Evolutionary conservation across 148 eudicot species (phyloP), one percentile per base, ranked within the genome.

Genomic region (Silene uniflora): DNA sequence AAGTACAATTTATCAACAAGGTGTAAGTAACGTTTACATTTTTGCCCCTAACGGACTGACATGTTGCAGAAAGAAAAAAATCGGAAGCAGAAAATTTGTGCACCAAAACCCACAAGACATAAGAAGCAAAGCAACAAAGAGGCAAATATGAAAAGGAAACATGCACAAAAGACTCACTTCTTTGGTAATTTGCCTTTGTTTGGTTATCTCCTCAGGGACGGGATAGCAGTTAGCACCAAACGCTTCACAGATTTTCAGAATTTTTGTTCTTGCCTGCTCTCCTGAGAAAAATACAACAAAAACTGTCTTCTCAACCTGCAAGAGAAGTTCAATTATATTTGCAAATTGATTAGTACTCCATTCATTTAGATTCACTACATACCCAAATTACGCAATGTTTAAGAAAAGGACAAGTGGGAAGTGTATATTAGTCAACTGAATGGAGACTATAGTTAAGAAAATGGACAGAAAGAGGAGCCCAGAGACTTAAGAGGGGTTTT

Each of bases 201-300:
- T 89, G 71, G 80, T 89, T 44, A 86, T 70, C 73, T 96, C 98
- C 77, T 96, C 98, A 21, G 99, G 99, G 75, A 96, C 91, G 71
- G 99, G 93, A 81, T 91, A 96, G 87, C 99, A 96, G 75, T 88
- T 91, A 78, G 99, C 99, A 69, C 97, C 98, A 86, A 92, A 96
- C 56, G 99, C 98, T 83, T 96, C 99, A 88, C 99, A 96, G n/a
- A 96, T 96, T 88, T 89, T 96, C 80, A 91, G 78, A 64, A 91
- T 87, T 86, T 96, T 96, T 79, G 87, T 86, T 75, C 90, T 91
- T 62, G 98, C 99, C 80, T 91, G 98, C 88, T 96, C 98, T 59
- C 99, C 99, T 0, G 99, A 96, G 89, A 96, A 96, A 91, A 96
- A 96, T 74, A 96, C 93, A 62, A 96, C 96, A 85, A 96, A 96